These are phyloP conservation scores for Teunomyces panamensis DNA, from an alignment of 805 yeast genomes.

Conservation along the genomic window DNA sequence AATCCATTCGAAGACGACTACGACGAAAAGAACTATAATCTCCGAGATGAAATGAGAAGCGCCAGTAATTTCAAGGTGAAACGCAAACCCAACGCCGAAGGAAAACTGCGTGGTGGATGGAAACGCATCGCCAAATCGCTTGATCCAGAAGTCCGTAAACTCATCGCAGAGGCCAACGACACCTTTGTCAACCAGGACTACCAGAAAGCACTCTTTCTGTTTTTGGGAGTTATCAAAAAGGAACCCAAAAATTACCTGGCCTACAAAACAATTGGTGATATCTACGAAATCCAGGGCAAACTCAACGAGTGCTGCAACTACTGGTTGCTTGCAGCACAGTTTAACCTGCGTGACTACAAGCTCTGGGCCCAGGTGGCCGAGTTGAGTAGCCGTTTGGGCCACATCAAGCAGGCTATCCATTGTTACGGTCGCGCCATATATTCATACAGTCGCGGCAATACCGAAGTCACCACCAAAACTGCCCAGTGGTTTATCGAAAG, in stretches of 20 bases:
- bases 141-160: constrained; percentile 69
- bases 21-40: constrained; percentile 40
- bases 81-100: constrained; percentile 26
- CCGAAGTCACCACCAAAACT: constrained; percentile 28
- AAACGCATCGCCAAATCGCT: constrained; percentile 38
- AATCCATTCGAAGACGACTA: constrained; percentile 30
- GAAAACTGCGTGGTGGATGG: constrained; percentile 35
- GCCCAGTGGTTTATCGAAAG: constrained; percentile 60
- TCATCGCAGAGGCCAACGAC: constrained; percentile 73
- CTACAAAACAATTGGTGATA: constrained; percentile 84
- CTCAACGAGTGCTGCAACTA: constrained; percentile 71
- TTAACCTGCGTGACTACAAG: constrained; percentile 69
- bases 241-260: constrained; percentile 81
- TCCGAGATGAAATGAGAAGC: constrained; percentile 62
- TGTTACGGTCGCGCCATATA: constrained; percentile 69
- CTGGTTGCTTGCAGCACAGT: constrained; percentile 80
- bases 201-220: constrained; percentile 56
- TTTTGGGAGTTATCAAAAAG: constrained; percentile 66
- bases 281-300: constrained; percentile 65
- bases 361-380: constrained; percentile 80
- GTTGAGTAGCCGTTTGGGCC: constrained; percentile 61
- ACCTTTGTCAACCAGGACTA: constrained; percentile 69
- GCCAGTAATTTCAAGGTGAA: constrained; percentile 63
- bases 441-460: constrained; percentile 23
- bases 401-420: constrained; percentile 70